Conservation (phyloP, 2,329 filamentous ascomycete genomes). For the Aspergillus texensis region DNA sequence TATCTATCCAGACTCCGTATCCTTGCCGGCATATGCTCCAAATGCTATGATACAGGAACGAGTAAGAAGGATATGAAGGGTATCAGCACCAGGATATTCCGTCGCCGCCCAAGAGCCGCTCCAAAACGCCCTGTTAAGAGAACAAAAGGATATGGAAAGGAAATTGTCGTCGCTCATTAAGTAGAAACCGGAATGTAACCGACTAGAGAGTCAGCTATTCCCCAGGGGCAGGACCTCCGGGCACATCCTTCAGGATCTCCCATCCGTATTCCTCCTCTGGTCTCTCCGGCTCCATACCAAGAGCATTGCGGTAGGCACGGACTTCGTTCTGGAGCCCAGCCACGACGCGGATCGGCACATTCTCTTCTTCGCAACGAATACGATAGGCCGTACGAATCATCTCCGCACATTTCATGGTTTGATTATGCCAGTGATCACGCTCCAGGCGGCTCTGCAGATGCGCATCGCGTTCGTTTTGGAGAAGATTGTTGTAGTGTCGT, state of each 20-base stretch:
- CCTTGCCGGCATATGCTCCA: background rate
- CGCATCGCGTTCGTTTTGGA: slow-evolving; percentile 54
- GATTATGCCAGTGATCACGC: slow-evolving; percentile 52
- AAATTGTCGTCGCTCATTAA: slow-evolving; percentile 26
- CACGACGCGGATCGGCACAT: slow-evolving; percentile 46
- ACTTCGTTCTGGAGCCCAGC: slow-evolving; percentile 53
- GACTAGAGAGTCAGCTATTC: background rate
- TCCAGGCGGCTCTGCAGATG: slow-evolving; percentile 53
- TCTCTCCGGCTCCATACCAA: slow-evolving; percentile 52
- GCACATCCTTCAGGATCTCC: slow-evolving; percentile 50
- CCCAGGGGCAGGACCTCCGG: slow-evolving; percentile 28
- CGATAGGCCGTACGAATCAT: slow-evolving; percentile 53
- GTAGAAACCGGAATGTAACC: background rate
- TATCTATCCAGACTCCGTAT: background rate
- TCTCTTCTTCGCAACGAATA: slow-evolving; percentile 52
- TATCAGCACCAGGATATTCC: slow-evolving; percentile 28
- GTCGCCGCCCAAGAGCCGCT: slow-evolving; percentile 19
- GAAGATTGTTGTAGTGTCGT: slow-evolving; percentile 52
- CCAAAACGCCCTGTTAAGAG: slow-evolving; percentile 26
- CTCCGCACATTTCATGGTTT: slow-evolving; percentile 51
- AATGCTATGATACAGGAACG: background rate
- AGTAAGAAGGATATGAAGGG: slow-evolving; percentile 22
- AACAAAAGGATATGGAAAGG: slow-evolving; percentile 16
- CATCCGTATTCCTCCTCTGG: slow-evolving; percentile 53
- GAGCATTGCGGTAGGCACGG: slow-evolving; percentile 49